Evolutionary conservation across 495 filamentous ascomycete genomes (phyloP).

Genomic region (Darksidea phi): DNA sequence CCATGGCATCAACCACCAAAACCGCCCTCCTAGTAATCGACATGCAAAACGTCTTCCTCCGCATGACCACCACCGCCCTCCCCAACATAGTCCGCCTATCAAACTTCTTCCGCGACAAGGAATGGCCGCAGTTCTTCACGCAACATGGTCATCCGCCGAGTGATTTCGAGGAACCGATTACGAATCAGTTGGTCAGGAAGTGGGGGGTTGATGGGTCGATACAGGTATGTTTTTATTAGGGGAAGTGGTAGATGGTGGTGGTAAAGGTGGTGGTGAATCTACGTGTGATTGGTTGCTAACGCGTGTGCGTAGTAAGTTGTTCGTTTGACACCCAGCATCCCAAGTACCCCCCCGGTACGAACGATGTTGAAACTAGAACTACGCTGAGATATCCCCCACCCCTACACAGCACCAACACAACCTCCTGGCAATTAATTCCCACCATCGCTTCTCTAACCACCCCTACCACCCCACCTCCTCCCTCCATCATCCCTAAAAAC

Average conservation of each 20-base stretch:
- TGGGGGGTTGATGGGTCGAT: slow-evolving; percentile 45
- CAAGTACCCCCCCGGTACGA: too few relatives aligned
- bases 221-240: background rate
- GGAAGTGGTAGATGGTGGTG: too few relatives aligned
- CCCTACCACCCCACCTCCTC: too few relatives aligned
- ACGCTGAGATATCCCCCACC: too few relatives aligned
- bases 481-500: slow-evolving; percentile 38
- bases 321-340: too few relatives aligned
- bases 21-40: slow-evolving; percentile 40
- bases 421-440: slow-evolving; percentile 44
- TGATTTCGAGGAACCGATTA: slow-evolving; percentile 42
- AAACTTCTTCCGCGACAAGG: slow-evolving; percentile 36
- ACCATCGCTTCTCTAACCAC: too few relatives aligned
- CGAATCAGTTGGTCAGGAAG: slow-evolving; percentile 48
- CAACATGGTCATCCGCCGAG: slow-evolving; percentile 46
- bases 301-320: too few relatives aligned
- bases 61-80: slow-evolving; percentile 39
- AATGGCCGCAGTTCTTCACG: slow-evolving; percentile 45
- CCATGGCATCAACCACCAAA: slow-evolving; percentile 35
- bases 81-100: slow-evolving; percentile 41
- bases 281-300: too few relatives aligned
- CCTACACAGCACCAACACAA: slow-evolving; percentile 12
- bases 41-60: slow-evolving; percentile 36
- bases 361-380: too few relatives aligned
- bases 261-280: too few relatives aligned